Conservation (phyloP, 1,284 basidiomycete genomes). For the Flammula alnicola region DNA sequence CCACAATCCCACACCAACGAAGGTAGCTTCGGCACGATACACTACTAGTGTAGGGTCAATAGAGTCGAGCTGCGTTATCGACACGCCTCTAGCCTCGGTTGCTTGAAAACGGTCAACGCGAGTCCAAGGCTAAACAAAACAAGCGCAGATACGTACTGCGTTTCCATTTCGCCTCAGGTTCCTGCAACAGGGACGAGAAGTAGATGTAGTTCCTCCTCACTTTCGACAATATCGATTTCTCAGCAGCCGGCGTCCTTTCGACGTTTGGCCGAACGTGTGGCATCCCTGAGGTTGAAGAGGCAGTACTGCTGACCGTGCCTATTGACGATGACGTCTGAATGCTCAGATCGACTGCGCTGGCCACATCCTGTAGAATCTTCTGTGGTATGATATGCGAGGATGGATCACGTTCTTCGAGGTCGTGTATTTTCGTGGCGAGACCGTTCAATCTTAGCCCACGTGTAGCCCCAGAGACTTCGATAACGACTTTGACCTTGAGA, state of each 20-base stretch:
- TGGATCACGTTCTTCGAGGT: slow-evolving; percentile 68
- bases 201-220: slow-evolving; percentile 97
- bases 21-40: slow-evolving; percentile 95
- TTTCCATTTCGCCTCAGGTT: slow-evolving; percentile 98
- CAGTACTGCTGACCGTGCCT: slow-evolving; percentile 39
- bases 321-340: slow-evolving; percentile 64
- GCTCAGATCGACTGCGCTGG: slow-evolving; percentile 71
- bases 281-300: slow-evolving; percentile 38
- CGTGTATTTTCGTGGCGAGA: slow-evolving; percentile 70
- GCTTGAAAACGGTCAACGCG: slow-evolving; percentile 42
- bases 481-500: slow-evolving; percentile 76
- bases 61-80: slow-evolving; percentile 94
- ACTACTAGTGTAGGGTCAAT: slow-evolving; percentile 98
- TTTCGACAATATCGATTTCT: slow-evolving; percentile 82
- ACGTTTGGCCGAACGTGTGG: slow-evolving; percentile 44
- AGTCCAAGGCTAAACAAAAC: slow-evolving; percentile 3
- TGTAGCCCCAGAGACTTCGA: slow-evolving; percentile 83
- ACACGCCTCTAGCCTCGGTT: slow-evolving; percentile 87
- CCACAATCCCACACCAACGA: slow-evolving; percentile 96
- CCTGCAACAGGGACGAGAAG: slow-evolving; percentile 95
- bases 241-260: slow-evolving; percentile 65
- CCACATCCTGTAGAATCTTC: slow-evolving; percentile 69
- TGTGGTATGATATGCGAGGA: slow-evolving; percentile 56
- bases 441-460: slow-evolving; percentile 85
- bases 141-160: slow-evolving; percentile 51